These are phyloP conservation scores for Podaxis rugospora DNA, from an alignment of 768 basidiomycete species.

Conservation along the genomic window DNA sequence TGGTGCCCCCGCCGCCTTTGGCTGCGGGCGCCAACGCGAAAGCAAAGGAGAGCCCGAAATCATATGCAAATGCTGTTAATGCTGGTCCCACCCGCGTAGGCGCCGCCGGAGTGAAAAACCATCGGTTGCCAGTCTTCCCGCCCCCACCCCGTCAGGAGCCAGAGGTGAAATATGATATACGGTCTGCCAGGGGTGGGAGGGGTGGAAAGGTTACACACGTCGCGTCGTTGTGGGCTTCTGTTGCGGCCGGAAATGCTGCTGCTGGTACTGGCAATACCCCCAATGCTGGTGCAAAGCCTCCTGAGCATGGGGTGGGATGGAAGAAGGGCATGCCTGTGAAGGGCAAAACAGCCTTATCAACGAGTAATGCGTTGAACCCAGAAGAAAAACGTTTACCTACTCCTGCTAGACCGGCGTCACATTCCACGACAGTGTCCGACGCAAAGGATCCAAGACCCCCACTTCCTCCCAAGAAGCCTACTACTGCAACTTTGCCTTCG, in stretches of 20 bases:
- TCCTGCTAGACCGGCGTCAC: neutral
- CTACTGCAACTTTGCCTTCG: neutral
- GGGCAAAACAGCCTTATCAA: too few species aligned
- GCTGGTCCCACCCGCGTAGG: neutral
- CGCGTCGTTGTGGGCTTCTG: conserved; percentile 68
- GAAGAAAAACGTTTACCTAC: too few species aligned
- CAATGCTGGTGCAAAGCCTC: neutral
- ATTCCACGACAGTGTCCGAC: neutral
- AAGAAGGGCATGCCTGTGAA: neutral
- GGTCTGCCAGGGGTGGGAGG: conserved; percentile 72
- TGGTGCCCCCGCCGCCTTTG: neutral
- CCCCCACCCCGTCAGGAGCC: conserved; percentile 31
- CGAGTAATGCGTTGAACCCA: too few species aligned
- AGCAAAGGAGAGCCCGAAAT: neutral
- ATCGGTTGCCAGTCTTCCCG: conserved; percentile 29
- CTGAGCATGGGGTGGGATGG: neutral
- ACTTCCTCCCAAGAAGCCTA: conserved; percentile 9
- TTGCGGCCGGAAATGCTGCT: conserved; percentile 23
- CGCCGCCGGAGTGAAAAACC: neutral
- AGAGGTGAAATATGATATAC: conserved; percentile 65
- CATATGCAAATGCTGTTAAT: conserved; percentile 5
- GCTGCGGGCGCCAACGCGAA: neutral
- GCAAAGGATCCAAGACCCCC: neutral
- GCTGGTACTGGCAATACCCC: too few species aligned
- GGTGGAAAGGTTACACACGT: conserved; percentile 75